A percentile compares a stretch with the other conserved stretches of the same genome.
Conservation (phyloP, 2,329 filamentous ascomycete genomes). For the Trichoderma atroviride region DNA sequence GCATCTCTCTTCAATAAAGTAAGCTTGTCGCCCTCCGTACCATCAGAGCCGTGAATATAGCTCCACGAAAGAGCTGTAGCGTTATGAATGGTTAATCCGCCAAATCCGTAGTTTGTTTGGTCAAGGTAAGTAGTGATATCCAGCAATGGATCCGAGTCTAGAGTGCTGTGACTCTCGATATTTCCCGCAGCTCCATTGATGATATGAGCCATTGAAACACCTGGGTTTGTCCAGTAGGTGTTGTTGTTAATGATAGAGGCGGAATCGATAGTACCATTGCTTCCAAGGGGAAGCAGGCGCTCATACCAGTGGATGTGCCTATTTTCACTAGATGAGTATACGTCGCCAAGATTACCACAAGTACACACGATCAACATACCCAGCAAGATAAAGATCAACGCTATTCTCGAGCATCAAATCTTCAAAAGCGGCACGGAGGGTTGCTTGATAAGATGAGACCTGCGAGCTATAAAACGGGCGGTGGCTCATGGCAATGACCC, state of each 20-base stretch:
- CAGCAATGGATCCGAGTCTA: not conserved
- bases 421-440: constrained; percentile 6
- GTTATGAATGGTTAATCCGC: constrained; percentile 11
- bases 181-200: constrained; percentile 22
- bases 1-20: not conserved
- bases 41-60: constrained; percentile 7
- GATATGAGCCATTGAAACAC: constrained; percentile 15
- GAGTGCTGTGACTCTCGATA: constrained; percentile 19
- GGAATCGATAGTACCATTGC: constrained; percentile 11
- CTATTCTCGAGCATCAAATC: constrained; percentile 9
- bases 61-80: constrained; percentile 14
- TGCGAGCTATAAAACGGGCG: constrained; percentile 20
- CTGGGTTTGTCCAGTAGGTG: constrained; percentile 20
- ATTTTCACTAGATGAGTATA: not conserved
- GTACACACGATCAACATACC: not conserved
- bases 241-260: constrained; percentile 10
- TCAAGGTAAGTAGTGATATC: constrained; percentile 9
- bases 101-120: constrained; percentile 10
- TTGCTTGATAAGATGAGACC: constrained; percentile 8
- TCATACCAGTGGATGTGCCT: constrained; percentile 22
- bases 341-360: not conserved
- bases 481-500: constrained; percentile 21
- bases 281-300: constrained; percentile 16
- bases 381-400: constrained; percentile 14
- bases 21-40: not conserved